Evolutionary conservation across 768 basidiomycete species (phyloP), one percentile per base, ranked within the genome.

Genomic region (Leccinum truebloodii): DNA sequence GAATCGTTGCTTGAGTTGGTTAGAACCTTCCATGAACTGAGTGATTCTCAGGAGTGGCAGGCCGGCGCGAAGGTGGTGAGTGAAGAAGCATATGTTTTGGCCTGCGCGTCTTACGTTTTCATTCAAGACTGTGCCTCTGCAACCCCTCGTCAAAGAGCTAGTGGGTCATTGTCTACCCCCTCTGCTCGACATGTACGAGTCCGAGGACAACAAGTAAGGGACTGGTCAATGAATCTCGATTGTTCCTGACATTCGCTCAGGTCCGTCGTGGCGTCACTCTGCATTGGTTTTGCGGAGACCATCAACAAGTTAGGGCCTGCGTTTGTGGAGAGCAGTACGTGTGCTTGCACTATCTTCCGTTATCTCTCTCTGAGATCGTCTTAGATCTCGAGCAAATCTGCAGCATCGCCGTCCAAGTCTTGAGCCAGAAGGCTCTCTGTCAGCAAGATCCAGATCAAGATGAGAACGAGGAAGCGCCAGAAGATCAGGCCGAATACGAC

Each of bases 361-460:
- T 39, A 49, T 28, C 16, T 48, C 18, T 48, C 18, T 35, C 59
- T 63, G 49, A 67, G 69, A 52, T 30, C 18, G 28, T 35, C 35
- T 32, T 57, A 92, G 90, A 89, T 64, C 79, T 91, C 48, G 89
- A 96, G 41, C 76, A 80, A 35, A 82, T 99, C 67, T 94, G 89
- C 73, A 85, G 79, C 57, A 91, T 95, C 61, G 88, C 93, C 51
- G 78, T 88, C 58, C 87, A 93, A 69, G 86, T 99, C 65, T 81
- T 99, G 49, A 92, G 95, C 72, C 90, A 94, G 75, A 97, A 96
- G 77, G 92, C 95, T 0, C 83, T 94, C 66, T 98, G 96, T 78
- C 97, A 99, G 75, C 90, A 95, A 73, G 94, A 96, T 69, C 94
- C 95, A 52, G 95, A 96, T 71, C 90, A 92, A 64, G 94, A 94